These are phyloP conservation scores for Puccinia brachypodii DNA, from an alignment of 1,284 basidiomycete species.

Conservation along the genomic window DNA sequence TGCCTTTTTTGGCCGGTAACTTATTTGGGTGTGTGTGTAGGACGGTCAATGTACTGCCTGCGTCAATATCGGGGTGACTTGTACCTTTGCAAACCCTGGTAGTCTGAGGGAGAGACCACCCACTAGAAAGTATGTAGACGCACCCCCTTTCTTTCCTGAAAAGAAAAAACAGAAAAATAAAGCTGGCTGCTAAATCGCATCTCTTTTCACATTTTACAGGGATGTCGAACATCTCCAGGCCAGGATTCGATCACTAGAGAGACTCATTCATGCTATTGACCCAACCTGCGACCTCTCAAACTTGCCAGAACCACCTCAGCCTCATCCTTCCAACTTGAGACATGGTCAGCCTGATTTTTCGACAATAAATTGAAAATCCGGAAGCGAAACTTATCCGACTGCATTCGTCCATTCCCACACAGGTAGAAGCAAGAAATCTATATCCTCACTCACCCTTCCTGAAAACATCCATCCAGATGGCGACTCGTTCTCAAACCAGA, in stretches of 20 bases:
- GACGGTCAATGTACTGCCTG: constrained; percentile 32
- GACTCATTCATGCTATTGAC: constrained; percentile 32
- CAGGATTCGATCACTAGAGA: constrained; percentile 40
- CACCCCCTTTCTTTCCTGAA: background rate
- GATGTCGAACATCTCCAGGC: constrained; percentile 46
- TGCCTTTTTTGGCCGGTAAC: background rate
- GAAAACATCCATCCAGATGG: background rate
- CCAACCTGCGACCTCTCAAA: constrained; percentile 27
- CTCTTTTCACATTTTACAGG: background rate
- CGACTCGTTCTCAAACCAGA: background rate
- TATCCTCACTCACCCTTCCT: background rate
- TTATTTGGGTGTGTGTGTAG: background rate
- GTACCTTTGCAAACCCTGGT: constrained; percentile 43
- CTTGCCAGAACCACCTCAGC: constrained; percentile 23
- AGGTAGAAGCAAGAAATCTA: background rate
- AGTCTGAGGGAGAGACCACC: constrained; percentile 40
- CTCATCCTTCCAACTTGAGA: constrained; percentile 6
- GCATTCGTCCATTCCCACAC: background rate
- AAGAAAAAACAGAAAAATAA: background rate
- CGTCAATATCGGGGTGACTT: constrained; percentile 5
- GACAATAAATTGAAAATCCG: background rate
- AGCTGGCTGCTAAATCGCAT: background rate
- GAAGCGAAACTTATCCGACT: background rate
- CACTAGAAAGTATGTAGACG: constrained; percentile 23
- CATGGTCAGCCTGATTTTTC: background rate